Evolutionary conservation across 495 filamentous ascomycete genomes (phyloP), one percentile per base, ranked within the genome.

Genomic region (Xylona heveae): DNA sequence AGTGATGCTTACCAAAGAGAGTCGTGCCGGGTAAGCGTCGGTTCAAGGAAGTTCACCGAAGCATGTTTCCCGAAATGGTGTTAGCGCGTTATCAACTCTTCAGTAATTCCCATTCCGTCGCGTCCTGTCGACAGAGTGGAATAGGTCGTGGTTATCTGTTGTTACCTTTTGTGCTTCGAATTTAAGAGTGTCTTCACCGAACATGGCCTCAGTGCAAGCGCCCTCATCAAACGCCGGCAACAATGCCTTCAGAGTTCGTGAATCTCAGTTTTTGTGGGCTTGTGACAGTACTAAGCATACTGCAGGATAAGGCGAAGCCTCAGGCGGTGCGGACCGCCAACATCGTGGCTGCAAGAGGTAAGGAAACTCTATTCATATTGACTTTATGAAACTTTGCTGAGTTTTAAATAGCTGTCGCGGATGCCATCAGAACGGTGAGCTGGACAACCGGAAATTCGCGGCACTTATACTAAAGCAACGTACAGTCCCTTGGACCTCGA

Each of bases 271-370:
- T 36, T 12, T 37, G 35, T 30, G 21, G 33, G 28, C 31, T 30
- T 40, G 43, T 40, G 41, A 44, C 42, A 39, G 36, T 38, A 40
- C 42, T 46, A 37, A 38, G 23, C 37, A 38, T 50, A 37, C 37
- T 47, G 36, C 49, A 90, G 79, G 80, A 91, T 57, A 95, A 93
- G 68, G 85, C 92, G 63, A 97, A 97, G 78, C 88, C 88, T 38
- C 69, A 79, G 63, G 90, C 88, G 33, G 88, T 97, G 41, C 78
- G 88, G 37, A 77, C 74, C 33, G 76, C 78, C 37, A 97, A 97
- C 55, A 95, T 97, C 55, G 73, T 91, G 43, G 88, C 88, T 42
- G 88, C 88, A 42, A 74, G 85, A 78, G 81, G 81, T 88, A 69
- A 12, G 52, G 51, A 31, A 35, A 37, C 19, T 39, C 30, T 1